Evolutionary conservation across 2,329 filamentous ascomycete genomes (phyloP), one percentile per base, ranked within the genome.

Genomic region (Pseudocercospora ulei): DNA sequence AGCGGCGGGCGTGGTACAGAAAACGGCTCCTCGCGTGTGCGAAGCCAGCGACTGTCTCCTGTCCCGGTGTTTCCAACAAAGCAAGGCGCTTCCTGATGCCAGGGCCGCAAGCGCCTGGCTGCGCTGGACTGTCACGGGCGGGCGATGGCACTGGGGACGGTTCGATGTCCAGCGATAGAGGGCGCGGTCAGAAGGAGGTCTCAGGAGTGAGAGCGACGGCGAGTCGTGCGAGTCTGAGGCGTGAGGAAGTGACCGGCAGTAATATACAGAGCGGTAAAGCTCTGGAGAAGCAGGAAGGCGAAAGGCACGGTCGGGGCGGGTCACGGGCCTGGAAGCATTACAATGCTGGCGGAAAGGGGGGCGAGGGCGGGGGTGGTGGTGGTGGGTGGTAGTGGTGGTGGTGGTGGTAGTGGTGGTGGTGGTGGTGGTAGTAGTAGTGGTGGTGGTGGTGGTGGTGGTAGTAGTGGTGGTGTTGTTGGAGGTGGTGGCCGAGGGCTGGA

Each of bases 201-300:
- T 39, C 43, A 30, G 39, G 25, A 35, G 29, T 20, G 40, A 36
- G 25, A 35, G 29, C 20, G 40, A 36, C 28, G 38, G 17, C 38
- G 34, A 18, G 24, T 14, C 35, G 23, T 37, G 35, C 12, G 18
- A 5, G 18, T 14, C n/a, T 12, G 13, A 17, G 22, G 12, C 17
- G 11, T 11, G 11, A 33, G 9, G 30, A 19, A n/a, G n/a, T n/a
- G n/a, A n/a, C n/a, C 11, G 14, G 23, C 17, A 22, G 30, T 19
- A 44, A 44, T 44, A 44, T 27, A 44, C 37, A 39, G 41, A 37
- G 12, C 23, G 26, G 12, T 24, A 22, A 11, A 9, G 26, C 31
- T 27, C 41, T 39, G 41, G 41, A 25, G 41, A 44, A 44, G 41
- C 5, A 26, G 25, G 40, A 27, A 22, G 17, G 25, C 24, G 9